Evolutionary conservation across 257 asterid genomes (phyloP), one percentile per base, ranked within the genome.

Genomic region (Solanum appendiculatum): DNA sequence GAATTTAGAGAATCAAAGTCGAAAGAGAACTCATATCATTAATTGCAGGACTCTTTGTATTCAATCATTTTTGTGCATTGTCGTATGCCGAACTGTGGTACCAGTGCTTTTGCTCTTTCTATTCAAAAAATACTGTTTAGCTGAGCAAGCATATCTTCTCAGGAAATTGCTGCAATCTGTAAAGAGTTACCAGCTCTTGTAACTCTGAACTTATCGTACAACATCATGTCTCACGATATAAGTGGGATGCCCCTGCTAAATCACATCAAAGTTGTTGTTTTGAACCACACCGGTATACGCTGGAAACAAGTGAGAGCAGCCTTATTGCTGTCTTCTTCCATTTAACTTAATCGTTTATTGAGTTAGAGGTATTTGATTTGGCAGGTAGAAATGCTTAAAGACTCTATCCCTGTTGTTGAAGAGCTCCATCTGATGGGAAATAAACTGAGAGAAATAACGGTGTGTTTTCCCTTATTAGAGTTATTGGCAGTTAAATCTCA

Each of bases 391-490:
- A 88, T 88, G 86, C 98, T 97, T 81, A 96, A 95, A 89, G 93
- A 91, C 87, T 92, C 95, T 63, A 89, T 95, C 84, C 97, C 95
- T 31, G 81, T 86, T 54, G 34, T 95, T 72, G 97, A 97, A 90
- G 99, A 97, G 94, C 92, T 97, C 90, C 99, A 97, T 93, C 94
- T 96, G 89, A 92, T 91, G 92, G 99, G 98, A 88, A 97, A 97
- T 89, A 90, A 92, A 34, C 48, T 96, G 86, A 89, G 88, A 70
- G 96, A 92, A 87, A 95, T 96, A 83, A 92, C 90, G 91, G 99
- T 96, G 75, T 29, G 85, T 81, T 81, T 81, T 81, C 68, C 85
- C 85, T 31, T 81, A 81, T 29, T 81, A 48, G 68, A 78, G 66
- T 34, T 78, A 31, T 84, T 74, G 84, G 48, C 68, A 36, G 83